phyloP scores from a whole-genome alignment of 1,139 yeast genomes.

The Magnusiomyces paraingens region DNA sequence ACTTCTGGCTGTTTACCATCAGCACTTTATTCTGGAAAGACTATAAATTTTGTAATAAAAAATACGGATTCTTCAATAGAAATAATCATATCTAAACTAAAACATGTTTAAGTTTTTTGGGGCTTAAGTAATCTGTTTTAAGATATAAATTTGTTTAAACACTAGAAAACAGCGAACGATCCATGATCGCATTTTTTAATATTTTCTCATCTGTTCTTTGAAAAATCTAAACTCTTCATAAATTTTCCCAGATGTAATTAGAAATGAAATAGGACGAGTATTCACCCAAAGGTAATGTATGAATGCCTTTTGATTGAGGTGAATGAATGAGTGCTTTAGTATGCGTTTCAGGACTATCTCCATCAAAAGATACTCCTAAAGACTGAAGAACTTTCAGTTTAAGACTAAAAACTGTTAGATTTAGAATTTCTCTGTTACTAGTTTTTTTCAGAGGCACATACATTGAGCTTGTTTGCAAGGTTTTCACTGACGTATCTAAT shows the following conservation, averaged over 20 bases:
- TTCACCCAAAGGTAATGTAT: constrained; percentile 49
- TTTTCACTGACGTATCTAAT: constrained; percentile 26
- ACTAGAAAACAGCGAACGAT: too few relatives aligned
- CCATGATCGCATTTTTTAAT: too few relatives aligned
- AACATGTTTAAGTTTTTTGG: too few relatives aligned
- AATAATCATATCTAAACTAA: too few relatives aligned
- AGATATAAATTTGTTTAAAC: too few relatives aligned
- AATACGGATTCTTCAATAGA: too few relatives aligned
- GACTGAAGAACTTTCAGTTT: constrained; percentile 35
- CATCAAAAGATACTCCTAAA: constrained; percentile 34
- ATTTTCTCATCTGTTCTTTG: too few relatives aligned
- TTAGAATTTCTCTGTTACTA: background rate
- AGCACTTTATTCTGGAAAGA: too few relatives aligned
- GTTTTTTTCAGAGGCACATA: constrained; percentile 6
- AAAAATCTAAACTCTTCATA: too few relatives aligned
- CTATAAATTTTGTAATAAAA: too few relatives aligned
- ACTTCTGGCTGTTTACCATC: too few relatives aligned
- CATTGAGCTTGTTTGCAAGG: constrained; percentile 33
- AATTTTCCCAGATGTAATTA: constrained; percentile 61
- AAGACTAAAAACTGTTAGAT: constrained; percentile 22
- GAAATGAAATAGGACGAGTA: constrained; percentile 60
- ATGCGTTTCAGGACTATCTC: constrained; percentile 30
- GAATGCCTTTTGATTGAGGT: constrained; percentile 42
- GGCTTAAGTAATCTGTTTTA: too few relatives aligned
- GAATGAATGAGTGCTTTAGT: constrained; percentile 47